phyloP scores from a whole-genome alignment of 306 rosid genomes.

The Trichosanthes cucumerina region DNA sequence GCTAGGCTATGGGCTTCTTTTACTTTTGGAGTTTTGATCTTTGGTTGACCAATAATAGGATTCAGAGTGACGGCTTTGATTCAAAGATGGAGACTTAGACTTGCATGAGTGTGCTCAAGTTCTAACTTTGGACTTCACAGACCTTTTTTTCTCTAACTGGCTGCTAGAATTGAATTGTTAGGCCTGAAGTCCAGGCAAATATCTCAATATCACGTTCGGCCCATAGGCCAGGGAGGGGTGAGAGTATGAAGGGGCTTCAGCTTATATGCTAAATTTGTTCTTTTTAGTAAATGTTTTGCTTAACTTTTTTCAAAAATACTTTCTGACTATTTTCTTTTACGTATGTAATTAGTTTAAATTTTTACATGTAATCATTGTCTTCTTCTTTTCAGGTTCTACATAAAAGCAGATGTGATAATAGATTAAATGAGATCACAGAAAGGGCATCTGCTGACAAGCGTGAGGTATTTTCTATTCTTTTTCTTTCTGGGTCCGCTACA shows the following conservation, averaged over 20 bases:
- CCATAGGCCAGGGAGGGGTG: neutral
- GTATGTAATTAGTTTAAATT: neutral
- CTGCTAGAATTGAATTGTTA: neutral
- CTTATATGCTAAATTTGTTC: neutral
- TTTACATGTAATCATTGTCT: neutral
- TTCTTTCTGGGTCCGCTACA: neutral
- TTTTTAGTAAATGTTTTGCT: neutral
- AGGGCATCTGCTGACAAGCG: constrained; percentile 91
- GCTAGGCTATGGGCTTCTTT: neutral
- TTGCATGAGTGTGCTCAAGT: neutral
- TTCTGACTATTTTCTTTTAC: too few relatives aligned
- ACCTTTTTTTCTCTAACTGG: neutral
- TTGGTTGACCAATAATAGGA: neutral
- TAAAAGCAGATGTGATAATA: constrained; percentile 87
- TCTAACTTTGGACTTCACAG: neutral
- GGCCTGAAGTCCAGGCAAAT: neutral
- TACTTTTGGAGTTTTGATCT: neutral
- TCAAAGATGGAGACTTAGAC: neutral
- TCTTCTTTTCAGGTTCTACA: constrained; percentile 54
- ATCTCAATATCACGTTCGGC: neutral
- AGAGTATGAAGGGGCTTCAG: neutral
- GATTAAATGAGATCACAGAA: constrained; percentile 85
- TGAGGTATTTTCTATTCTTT: constrained; percentile 44
- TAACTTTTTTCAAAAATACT: neutral
- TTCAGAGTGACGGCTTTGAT: neutral